Conservation (phyloP, 306 rosid species). For the Macrotyloma uniflorum region DNA sequence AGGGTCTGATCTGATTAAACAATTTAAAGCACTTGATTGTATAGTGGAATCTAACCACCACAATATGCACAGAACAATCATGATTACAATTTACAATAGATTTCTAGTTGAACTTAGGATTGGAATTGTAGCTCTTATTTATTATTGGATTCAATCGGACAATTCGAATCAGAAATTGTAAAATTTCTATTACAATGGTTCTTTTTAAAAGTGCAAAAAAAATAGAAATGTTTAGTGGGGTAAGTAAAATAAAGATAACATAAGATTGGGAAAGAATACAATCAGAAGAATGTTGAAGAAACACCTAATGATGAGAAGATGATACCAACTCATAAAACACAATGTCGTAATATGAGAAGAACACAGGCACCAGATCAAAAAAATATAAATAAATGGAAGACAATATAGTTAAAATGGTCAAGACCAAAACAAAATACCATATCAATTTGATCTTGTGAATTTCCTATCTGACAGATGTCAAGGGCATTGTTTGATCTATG, state of each 20-base stretch:
- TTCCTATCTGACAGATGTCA: neutral
- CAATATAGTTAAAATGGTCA: neutral
- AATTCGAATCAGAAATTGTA: neutral
- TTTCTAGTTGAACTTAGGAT: neutral
- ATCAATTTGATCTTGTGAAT: neutral
- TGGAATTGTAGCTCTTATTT: neutral
- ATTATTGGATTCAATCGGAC: neutral
- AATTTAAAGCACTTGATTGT: neutral
- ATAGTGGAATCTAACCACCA: neutral
- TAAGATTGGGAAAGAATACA: neutral
- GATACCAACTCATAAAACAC: neutral
- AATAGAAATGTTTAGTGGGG: neutral
- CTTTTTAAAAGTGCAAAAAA: neutral
- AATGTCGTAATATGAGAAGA: neutral
- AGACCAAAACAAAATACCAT: neutral
- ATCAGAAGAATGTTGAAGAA: neutral
- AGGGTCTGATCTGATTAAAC: neutral
- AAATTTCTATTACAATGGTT: neutral
- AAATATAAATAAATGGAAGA: neutral
- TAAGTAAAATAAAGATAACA: constrained; percentile 11
- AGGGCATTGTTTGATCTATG: neutral
- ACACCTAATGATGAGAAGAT: constrained; percentile 4
- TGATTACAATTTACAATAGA: neutral
- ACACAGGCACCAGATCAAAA: neutral
- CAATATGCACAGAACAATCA: neutral